Conservation (phyloP, 176 grass and related monocot genomes). For the Dactylis glomerata region DNA sequence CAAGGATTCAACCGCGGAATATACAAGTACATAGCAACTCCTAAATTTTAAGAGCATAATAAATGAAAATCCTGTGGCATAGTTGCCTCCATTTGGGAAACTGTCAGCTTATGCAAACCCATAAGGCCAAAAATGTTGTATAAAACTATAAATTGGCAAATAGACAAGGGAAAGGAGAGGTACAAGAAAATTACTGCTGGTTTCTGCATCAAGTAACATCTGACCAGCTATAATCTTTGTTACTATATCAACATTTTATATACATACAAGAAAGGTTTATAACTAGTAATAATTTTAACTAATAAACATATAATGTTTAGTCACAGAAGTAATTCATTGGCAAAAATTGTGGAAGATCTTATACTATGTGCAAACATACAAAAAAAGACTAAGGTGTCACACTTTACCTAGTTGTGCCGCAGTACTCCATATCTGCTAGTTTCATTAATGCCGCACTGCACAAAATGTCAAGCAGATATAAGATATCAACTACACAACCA, state of each 20-base stretch:
- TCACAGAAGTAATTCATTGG: neutral
- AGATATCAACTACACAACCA: conserved; percentile 22
- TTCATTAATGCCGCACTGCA: conserved; percentile 85
- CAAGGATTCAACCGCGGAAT: neutral
- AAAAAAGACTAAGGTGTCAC: neutral
- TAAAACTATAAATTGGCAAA: neutral
- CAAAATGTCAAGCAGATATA: conserved; percentile 16
- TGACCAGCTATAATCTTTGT: neutral
- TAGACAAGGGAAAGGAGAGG: neutral
- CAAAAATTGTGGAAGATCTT: neutral
- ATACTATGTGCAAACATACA: neutral
- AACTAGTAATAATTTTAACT: neutral
- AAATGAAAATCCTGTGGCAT: neutral
- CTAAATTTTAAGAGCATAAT: neutral
- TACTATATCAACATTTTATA: neutral
- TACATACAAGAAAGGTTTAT: neutral
- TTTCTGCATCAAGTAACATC: neutral
- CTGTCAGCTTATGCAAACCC: neutral
- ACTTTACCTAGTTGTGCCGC: conserved; percentile 86
- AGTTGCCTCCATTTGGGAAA: neutral
- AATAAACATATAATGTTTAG: neutral
- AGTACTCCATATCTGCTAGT: conserved; percentile 90
- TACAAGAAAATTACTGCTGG: neutral
- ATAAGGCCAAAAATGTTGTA: neutral
- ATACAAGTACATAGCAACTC: neutral